Percentiles rank a stretch among this genome's conserved stretches.
Evolutionary conservation across 345 rosid species (phyloP).

Genomic region (Brassica rapa): DNA sequence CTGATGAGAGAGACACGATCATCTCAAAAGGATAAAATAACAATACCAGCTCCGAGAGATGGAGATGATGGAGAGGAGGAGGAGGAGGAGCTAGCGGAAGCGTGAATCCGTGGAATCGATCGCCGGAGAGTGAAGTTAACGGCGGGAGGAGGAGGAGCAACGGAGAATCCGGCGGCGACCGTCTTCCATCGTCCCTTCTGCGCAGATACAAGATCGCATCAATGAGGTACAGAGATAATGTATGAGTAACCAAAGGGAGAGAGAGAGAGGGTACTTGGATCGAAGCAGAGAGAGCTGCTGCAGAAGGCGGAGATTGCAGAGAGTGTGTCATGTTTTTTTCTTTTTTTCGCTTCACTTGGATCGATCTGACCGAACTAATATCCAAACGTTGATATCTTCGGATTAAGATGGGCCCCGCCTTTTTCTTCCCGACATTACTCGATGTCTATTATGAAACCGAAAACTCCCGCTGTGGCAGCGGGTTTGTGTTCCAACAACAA

Average conservation of each 20-base stretch:
- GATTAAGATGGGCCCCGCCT: constrained; percentile 28
- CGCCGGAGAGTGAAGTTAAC: constrained; percentile 46
- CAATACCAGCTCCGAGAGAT: constrained; percentile 60
- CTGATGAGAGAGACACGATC: constrained; percentile 5
- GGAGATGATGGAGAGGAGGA: constrained; percentile 51
- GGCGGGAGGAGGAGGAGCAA: constrained; percentile 46
- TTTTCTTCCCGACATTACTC: background rate
- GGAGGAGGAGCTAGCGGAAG: constrained; percentile 55
- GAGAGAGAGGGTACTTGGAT: constrained; percentile 39
- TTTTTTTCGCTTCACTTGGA: constrained; percentile 22
- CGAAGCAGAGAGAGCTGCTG: constrained; percentile 49
- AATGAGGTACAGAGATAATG: background rate
- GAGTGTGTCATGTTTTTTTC: constrained; percentile 59
- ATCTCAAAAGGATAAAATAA: too few relatives aligned
- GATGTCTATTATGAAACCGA: background rate
- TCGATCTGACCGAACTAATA: constrained; percentile 25
- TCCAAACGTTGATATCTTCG: constrained; percentile 40
- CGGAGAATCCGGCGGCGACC: constrained; percentile 35
- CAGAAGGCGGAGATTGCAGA: constrained; percentile 80
- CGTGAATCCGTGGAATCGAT: constrained; percentile 54
- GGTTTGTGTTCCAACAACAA: background rate
- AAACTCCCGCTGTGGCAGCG: background rate
- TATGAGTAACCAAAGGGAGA: background rate
- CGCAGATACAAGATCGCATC: constrained; percentile 6
- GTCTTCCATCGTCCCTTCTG: constrained; percentile 50